A percentile compares a stretch with the other conserved stretches of the same genome.
Evolutionary conservation across 495 filamentous ascomycete species (phyloP).

Genomic region (Aspergillus conjunctus): DNA sequence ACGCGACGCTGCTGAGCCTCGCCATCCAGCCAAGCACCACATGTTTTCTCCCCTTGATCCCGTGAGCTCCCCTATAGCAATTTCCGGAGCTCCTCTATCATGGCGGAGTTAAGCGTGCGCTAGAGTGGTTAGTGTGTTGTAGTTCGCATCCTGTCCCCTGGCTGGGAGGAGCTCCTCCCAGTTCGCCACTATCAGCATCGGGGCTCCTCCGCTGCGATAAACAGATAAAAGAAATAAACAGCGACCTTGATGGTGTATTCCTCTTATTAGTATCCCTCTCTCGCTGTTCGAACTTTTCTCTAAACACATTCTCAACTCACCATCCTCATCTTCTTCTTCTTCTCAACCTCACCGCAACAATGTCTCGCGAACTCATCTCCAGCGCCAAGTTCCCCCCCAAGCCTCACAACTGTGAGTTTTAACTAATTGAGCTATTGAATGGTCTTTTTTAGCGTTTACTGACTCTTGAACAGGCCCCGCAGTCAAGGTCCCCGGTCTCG

Average conservation of each 20-base stretch:
- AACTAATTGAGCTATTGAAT: too few relatives aligned
- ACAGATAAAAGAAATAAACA: background rate
- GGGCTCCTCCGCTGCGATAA: conserved; percentile 13
- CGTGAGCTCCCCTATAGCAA: conserved; percentile 10
- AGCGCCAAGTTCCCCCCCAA: conserved; percentile 46
- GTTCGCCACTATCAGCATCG: conserved; percentile 1
- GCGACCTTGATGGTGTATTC: too few relatives aligned
- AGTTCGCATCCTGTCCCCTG: background rate
- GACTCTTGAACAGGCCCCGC: conserved; percentile 31
- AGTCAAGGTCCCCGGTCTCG: conserved; percentile 41
- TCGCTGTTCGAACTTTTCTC: background rate
- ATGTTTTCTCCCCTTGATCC: background rate
- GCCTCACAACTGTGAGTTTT: conserved; percentile 45
- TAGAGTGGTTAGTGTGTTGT: background rate
- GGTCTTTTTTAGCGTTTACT: too few relatives aligned
- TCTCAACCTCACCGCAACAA: conserved; percentile 19
- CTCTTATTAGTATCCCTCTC: background rate
- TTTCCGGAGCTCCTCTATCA: background rate
- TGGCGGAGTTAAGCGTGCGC: background rate
- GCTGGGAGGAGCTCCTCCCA: conserved; percentile 1
- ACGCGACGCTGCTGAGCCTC: too few relatives aligned
- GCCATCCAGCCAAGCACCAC: too few relatives aligned
- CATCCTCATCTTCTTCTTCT: background rate
- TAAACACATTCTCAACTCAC: background rate
- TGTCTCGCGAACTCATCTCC: conserved; percentile 46